These are phyloP conservation scores for Dorcoceras hygrometricum DNA, from an alignment of 257 asterid species.

Conservation along the genomic window DNA sequence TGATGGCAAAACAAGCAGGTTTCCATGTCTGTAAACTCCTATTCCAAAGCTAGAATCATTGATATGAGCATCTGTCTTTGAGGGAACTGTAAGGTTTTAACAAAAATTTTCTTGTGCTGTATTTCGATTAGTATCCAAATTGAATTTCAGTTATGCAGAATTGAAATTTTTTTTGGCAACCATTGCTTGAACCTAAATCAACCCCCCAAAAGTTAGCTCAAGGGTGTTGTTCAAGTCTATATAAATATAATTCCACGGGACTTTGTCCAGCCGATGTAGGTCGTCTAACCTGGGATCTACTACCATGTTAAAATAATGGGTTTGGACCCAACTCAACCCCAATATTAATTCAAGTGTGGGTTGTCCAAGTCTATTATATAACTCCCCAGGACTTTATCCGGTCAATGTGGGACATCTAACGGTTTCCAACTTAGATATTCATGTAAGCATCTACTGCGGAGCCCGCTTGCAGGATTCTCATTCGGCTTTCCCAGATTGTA, in stretches of 20 bases:
- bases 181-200: too few relatives aligned
- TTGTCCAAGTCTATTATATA: too few relatives aligned
- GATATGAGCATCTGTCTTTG: neutral
- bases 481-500: neutral
- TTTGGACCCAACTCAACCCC: too few relatives aligned
- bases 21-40: slow-evolving; percentile 1
- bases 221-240: too few relatives aligned
- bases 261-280: too few relatives aligned
- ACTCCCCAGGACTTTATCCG: too few relatives aligned
- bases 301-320: too few relatives aligned
- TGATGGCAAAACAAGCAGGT: slow-evolving; percentile 4
- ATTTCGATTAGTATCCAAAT: slow-evolving; percentile 7
- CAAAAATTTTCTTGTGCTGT: neutral
- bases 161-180: neutral
- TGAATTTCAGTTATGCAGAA: slow-evolving; percentile 3
- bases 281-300: too few relatives aligned
- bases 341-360: too few relatives aligned
- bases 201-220: too few relatives aligned
- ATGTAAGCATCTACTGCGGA: neutral
- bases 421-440: neutral
- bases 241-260: too few relatives aligned
- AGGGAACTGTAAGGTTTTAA: slow-evolving; percentile 3
- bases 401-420: too few relatives aligned
- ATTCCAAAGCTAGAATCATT: slow-evolving; percentile 9
- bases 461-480: neutral